phyloP scores from a whole-genome alignment of 352 stramenopile species.

The Pythium grandisporangium region DNA sequence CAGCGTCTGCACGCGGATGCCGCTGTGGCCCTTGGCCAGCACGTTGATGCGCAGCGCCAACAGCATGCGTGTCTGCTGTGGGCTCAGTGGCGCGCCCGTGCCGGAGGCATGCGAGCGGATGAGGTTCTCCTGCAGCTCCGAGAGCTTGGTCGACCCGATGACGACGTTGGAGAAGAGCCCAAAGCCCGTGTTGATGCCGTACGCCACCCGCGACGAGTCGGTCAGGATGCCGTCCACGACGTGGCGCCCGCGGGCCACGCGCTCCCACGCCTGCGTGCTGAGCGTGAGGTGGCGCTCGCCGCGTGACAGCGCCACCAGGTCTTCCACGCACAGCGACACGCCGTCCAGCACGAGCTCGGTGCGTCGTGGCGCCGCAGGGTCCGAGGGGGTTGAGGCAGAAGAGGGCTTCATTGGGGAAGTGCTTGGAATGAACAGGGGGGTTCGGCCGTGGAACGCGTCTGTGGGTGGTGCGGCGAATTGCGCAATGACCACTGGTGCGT shows the following conservation, averaged over 20 bases:
- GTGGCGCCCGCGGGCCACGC: conserved; percentile 54
- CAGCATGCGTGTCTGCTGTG: conserved; percentile 77
- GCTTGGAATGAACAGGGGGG: no score
- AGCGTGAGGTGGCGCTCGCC: conserved; percentile 46
- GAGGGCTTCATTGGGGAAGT: no score
- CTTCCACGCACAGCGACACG: conserved; percentile 53
- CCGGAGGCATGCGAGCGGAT: conserved; percentile 76
- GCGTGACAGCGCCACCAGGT: conserved; percentile 64
- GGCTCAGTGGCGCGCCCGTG: conserved; percentile 67
- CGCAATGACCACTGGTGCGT: no score
- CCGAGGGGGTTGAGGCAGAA: no score
- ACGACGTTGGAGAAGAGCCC: conserved; percentile 88
- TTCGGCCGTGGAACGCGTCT: no score
- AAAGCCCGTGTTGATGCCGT: conserved; percentile 92
- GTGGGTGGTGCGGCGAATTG: no score
- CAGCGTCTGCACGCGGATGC: conserved; percentile 71
- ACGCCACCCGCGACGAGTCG: conserved; percentile 66
- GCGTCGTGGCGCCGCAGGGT: no score
- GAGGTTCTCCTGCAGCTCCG: conserved; percentile 79
- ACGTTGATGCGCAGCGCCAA: conserved; percentile 86
- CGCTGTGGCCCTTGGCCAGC: conserved; percentile 81
- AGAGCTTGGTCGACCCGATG: conserved; percentile 77
- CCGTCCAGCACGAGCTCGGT: conserved; percentile 55
- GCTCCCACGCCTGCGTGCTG: conserved; percentile 60
- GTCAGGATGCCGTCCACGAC: conserved; percentile 86